A percentile compares a stretch with the other conserved stretches of the same genome.
Evolutionary conservation across 495 filamentous ascomycete species (phyloP).

Genomic region (Beverwykella pulmonaria): DNA sequence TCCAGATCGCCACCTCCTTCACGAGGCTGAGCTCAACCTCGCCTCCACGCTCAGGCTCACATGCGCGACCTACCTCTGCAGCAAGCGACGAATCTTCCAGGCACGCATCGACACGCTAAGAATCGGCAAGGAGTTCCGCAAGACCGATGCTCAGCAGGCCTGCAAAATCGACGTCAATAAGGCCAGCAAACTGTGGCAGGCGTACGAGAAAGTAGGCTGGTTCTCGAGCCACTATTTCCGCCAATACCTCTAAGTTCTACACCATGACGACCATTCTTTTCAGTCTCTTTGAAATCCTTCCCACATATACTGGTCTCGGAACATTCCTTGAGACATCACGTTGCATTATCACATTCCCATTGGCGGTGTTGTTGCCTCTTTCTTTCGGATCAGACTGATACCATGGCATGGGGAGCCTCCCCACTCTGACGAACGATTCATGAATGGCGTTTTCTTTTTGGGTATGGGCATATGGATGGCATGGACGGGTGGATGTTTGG

Average conservation of each 20-base stretch:
- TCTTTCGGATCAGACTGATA: conserved; percentile 29
- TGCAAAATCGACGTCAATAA: conserved; percentile 99
- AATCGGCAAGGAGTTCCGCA: conserved; percentile 84
- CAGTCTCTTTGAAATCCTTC: neutral
- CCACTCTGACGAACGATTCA: conserved; percentile 31
- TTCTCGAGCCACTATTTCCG: conserved; percentile 65
- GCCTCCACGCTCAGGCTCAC: conserved; percentile 76
- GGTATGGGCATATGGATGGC: conserved; percentile 6
- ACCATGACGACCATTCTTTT: neutral
- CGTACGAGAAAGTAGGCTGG: conserved; percentile 90
- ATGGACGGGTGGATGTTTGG: conserved; percentile 11
- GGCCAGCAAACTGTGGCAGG: conserved; percentile 91
- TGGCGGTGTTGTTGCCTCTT: conserved; percentile 8
- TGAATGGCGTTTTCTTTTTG: conserved; percentile 30
- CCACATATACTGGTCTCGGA: neutral
- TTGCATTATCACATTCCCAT: conserved; percentile 23
- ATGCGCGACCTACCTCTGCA: conserved; percentile 82
- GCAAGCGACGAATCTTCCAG: conserved; percentile 91
- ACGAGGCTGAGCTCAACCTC: conserved; percentile 75
- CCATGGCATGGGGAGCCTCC: conserved; percentile 18
- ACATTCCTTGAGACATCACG: neutral
- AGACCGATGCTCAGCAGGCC: conserved; percentile 96
- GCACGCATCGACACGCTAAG: conserved; percentile 68
- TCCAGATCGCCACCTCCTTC: conserved; percentile 73
- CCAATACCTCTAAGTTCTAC: conserved; percentile 49